These are phyloP conservation scores for Ceratobasidium sp. DNA, from an alignment of 1,284 basidiomycete genomes.

Conservation along the genomic window DNA sequence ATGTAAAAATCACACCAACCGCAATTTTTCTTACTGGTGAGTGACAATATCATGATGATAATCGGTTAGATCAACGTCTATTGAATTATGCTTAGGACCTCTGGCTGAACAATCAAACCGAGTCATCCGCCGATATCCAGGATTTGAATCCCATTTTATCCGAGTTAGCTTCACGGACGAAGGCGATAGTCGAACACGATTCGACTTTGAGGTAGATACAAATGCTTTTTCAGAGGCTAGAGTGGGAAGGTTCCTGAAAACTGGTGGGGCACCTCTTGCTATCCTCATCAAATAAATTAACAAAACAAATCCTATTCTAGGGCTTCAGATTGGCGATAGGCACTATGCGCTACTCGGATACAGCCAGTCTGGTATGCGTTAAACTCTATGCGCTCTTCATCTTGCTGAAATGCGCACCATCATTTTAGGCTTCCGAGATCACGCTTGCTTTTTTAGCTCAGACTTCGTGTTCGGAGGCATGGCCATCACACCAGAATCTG, in stretches of 20 bases:
- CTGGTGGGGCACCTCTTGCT: conserved; percentile 18
- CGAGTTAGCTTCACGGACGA: conserved; percentile 48
- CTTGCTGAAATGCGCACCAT: neutral
- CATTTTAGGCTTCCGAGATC: conserved; percentile 29
- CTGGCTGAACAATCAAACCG: conserved; percentile 47
- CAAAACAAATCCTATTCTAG: neutral
- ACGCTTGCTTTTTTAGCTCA: conserved; percentile 32
- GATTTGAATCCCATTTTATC: conserved; percentile 47
- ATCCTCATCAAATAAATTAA: neutral
- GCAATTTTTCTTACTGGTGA: conserved; percentile 42
- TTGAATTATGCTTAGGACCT: conserved; percentile 34
- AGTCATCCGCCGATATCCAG: conserved; percentile 44
- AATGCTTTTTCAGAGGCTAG: conserved; percentile 39
- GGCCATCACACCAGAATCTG: conserved; percentile 65
- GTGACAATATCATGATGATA: neutral
- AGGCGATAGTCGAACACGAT: conserved; percentile 39
- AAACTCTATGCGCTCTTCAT: neutral
- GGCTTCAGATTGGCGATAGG: conserved; percentile 10
- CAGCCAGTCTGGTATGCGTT: conserved; percentile 33
- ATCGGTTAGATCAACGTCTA: no score
- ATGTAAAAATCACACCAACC: conserved; percentile 45
- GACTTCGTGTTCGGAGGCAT: conserved; percentile 23
- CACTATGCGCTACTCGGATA: conserved; percentile 28
- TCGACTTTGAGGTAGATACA: conserved; percentile 47
- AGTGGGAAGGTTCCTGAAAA: conserved; percentile 41